These are phyloP conservation scores for Pichia kudriavzevii DNA, from an alignment of 1,139 yeast genomes.

Conservation along the genomic window DNA sequence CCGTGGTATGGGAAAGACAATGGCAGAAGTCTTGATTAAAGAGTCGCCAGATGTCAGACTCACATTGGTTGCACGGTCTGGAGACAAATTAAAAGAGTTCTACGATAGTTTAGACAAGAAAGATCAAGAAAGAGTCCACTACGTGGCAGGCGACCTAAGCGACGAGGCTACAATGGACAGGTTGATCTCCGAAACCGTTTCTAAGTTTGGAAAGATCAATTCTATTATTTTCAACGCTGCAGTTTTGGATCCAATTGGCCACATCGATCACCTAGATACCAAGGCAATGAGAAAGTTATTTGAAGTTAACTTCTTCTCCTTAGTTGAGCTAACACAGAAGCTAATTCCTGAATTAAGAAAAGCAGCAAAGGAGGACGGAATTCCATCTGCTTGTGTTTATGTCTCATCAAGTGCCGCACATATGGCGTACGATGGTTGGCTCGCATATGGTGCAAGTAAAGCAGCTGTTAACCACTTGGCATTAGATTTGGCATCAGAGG, in stretches of 20 bases:
- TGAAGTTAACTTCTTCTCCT: slow-evolving; percentile 72
- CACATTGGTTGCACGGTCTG: slow-evolving; percentile 69
- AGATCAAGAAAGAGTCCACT: slow-evolving; percentile 42
- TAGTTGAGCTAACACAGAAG: slow-evolving; percentile 51
- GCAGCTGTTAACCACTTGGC: slow-evolving; percentile 81
- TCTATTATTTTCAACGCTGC: slow-evolving; percentile 85
- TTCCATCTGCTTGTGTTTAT: slow-evolving; percentile 53
- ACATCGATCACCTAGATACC: slow-evolving; percentile 42
- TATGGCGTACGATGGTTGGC: slow-evolving; percentile 63
- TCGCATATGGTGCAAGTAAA: slow-evolving; percentile 81
- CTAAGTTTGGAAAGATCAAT: slow-evolving; percentile 52
- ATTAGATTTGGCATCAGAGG: slow-evolving; percentile 58
- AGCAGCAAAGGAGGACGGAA: slow-evolving; percentile 26
- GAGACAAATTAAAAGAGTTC: slow-evolving; percentile 38
- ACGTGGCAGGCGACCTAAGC: slow-evolving; percentile 63
- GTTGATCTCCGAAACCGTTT: slow-evolving; percentile 43
- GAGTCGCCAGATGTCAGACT: slow-evolving; percentile 35
- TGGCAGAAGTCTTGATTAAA: slow-evolving; percentile 46
- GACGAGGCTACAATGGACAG: slow-evolving; percentile 31
- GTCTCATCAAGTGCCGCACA: slow-evolving; percentile 83
- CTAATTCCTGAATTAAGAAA: slow-evolving; percentile 52
- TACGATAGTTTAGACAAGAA: slow-evolving; percentile 29
- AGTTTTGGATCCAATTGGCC: slow-evolving; percentile 67
- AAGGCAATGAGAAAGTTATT: slow-evolving; percentile 56
- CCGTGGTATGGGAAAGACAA: slow-evolving; percentile 70